Percentiles rank a stretch among this genome's conserved stretches.
These are phyloP conservation scores for Chlorella variabilis DNA, from an alignment of 163 green algal species.

Conservation along the genomic window DNA sequence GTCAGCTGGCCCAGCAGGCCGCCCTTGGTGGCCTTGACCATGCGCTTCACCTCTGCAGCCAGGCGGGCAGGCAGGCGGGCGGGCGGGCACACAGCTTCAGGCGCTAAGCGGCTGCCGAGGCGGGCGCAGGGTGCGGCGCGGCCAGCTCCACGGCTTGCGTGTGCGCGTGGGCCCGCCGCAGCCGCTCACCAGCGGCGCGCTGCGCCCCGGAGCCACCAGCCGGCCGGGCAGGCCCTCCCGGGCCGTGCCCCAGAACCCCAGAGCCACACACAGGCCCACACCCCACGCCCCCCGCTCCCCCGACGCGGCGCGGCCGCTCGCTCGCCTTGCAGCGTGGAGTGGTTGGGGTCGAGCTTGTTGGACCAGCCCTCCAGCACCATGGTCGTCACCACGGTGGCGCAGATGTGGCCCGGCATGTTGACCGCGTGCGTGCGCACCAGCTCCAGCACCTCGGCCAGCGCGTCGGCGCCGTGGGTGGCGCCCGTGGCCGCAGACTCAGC, in stretches of 20 bases:
- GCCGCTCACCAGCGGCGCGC: too few relatives aligned
- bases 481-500: not conserved
- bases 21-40: constrained; percentile 17
- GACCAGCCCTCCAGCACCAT: constrained; percentile 96
- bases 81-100: too few relatives aligned
- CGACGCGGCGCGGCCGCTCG: too few relatives aligned
- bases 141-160: too few relatives aligned
- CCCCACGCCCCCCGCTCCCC: too few relatives aligned
- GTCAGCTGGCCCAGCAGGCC: constrained; percentile 13
- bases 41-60: constrained; percentile 31
- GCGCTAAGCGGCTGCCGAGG: too few relatives aligned
- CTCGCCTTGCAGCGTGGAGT: constrained; percentile 48
- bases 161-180: too few relatives aligned
- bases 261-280: too few relatives aligned
- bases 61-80: not conserved
- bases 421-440: constrained; percentile 64
- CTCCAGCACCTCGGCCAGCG: constrained; percentile 49
- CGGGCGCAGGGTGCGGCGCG: too few relatives aligned
- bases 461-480: constrained; percentile 46
- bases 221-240: too few relatives aligned
- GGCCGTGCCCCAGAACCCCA: too few relatives aligned
- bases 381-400: constrained; percentile 85
- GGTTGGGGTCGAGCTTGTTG: constrained; percentile 47
- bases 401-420: constrained; percentile 54
- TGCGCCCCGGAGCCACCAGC: too few relatives aligned